phyloP scores from a whole-genome alignment of 2,329 filamentous ascomycete species.

The Coniochaeta sp. region DNA sequence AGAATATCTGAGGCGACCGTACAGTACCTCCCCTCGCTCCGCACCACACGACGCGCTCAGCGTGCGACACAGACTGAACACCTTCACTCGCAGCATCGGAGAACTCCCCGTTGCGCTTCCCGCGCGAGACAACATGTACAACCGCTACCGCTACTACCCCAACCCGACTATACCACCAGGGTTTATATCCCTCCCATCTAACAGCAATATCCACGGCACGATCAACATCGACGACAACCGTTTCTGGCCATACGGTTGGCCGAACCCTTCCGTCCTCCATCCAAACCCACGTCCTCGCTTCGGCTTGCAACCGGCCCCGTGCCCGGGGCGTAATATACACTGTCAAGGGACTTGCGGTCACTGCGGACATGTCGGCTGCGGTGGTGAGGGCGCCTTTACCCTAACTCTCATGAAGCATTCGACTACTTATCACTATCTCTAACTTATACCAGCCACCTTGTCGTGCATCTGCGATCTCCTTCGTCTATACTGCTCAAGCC shows the following conservation, averaged over 20 bases:
- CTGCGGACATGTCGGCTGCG: neutral
- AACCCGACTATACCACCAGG: neutral
- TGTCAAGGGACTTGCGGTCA: neutral
- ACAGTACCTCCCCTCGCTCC: neutral
- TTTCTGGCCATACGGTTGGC: neutral
- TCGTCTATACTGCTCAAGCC: neutral
- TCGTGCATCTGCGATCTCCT: neutral
- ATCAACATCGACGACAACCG: neutral
- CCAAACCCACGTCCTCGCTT: neutral
- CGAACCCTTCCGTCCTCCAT: neutral
- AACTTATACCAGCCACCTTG: neutral
- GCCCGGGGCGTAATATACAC: neutral
- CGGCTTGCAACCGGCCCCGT: neutral
- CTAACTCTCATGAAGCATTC: neutral
- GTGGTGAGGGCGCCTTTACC: neutral
- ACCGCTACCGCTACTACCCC: neutral
- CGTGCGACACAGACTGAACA: neutral
- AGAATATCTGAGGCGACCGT: neutral
- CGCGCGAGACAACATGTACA: neutral
- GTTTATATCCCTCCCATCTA: neutral
- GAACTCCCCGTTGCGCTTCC: neutral
- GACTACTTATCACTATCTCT: neutral
- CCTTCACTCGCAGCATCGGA: neutral
- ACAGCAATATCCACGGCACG: neutral
- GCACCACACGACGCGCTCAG: neutral